These are phyloP conservation scores for Zygosaccharomyces rouxii DNA, from an alignment of 805 yeast genomes.

Conservation along the genomic window DNA sequence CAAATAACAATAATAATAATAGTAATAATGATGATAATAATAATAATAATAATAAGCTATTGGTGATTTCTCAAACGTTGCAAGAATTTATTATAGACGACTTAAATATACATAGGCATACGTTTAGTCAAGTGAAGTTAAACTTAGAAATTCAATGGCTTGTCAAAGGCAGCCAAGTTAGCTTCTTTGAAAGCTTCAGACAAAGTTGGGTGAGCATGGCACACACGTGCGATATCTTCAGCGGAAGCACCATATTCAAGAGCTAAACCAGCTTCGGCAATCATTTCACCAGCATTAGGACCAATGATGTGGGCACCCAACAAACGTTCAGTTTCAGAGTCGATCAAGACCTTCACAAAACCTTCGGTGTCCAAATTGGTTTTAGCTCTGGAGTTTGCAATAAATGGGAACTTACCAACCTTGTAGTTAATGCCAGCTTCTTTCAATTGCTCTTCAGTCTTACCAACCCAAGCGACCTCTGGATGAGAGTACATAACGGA, in stretches of 20 bases:
- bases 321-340: constrained; percentile 94
- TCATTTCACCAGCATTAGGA: constrained; percentile 99
- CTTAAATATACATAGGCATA: constrained; percentile 4
- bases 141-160: constrained; percentile 68
- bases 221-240: constrained; percentile 94
- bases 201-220: constrained; percentile 98
- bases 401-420: constrained; percentile 96
- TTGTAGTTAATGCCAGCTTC: constrained; percentile 87
- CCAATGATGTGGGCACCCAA: constrained; percentile 97
- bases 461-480: constrained; percentile 99
- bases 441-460: constrained; percentile 90
- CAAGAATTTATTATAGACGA: constrained; percentile 1
- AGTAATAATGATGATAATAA: not conserved
- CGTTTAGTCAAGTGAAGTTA: not conserved
- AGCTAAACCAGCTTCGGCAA: constrained; percentile 97
- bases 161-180: constrained; percentile 84
- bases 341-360: constrained; percentile 91
- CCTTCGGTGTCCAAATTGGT: constrained; percentile 97
- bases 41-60: not conserved
- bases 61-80: not conserved
- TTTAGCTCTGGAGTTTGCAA: constrained; percentile 99
- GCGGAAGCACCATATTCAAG: constrained; percentile 98
- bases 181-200: constrained; percentile 99
- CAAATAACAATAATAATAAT: not conserved
- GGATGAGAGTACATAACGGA: constrained; percentile 99